Base-by-base conservation (phyloP, 352 stramenopile genomes). In the Pythium chondricola region DNA sequence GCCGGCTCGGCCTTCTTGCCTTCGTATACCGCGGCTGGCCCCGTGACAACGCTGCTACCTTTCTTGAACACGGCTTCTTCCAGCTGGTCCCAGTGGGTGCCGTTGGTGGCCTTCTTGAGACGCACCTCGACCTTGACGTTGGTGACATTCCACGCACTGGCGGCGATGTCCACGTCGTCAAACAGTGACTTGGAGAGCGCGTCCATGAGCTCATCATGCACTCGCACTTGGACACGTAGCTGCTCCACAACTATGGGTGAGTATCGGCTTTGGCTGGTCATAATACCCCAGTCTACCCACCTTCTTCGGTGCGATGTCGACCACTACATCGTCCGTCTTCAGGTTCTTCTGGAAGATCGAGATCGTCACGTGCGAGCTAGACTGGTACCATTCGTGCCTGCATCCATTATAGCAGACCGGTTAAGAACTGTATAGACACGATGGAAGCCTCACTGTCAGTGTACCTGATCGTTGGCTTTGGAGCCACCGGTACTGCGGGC, bases 331-430 rank as follows among this genome's bases (percentile, higher is more conserved):
- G 6, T 85, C 77, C 27, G 67, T 56, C 30, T 54, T 33, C 14
- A 92, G 63, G 36, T 88, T 81, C 71, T 95, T 95, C 53, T 89
- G 80, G 2, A 95, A 67, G 22, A 95, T 65, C 18, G 79, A 90
- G 10, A 95, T 66, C 9, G 76, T 91, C 52, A 95, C 83, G 42
- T 93, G 67, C 6, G 77, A 79, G 0, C 17, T 40, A 13, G 82
- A 93, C 58, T 95, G 85, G 58, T 95, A 95, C 83, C 83, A 95
- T 4, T 95, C 83, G 66, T 94, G 68, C 5, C 80, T 87, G 51
- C 46, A 22, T 22, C 10, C 8, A 8, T 14, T 8, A 14, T 35
- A 35, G 30, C 30, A 35, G 18, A 40, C 36, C 20, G 7, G 6
- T 10, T 14, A 13, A 43, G 11, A 48, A 43, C 17, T 9, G 10